Base-by-base conservation (phyloP, 225 moss, liverwort and hornwort species). In the Sphagnum contortum region DNA sequence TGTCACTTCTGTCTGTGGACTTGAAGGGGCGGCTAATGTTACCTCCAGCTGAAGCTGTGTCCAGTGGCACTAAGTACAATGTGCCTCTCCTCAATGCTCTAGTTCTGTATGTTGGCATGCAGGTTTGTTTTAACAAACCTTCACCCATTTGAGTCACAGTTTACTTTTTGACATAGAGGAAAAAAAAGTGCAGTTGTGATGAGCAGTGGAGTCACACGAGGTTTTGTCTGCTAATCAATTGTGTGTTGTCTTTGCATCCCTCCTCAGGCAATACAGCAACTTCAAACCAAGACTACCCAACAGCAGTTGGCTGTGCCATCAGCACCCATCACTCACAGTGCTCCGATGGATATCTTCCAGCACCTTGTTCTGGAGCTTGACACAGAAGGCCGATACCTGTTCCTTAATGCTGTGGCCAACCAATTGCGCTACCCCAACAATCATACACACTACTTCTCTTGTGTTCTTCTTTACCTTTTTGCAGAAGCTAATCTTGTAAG, bases 401-500 rank as follows among this genome's bases (percentile, higher is more conserved):
- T 95, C 75, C 68, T 91, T 13, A 95, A 91, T 73, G 89, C 94
- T 64, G 91, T 95, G 57, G 94, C 94, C 48, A 91, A 95, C 65
- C 94, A 95, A 67, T 86, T 95, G 12, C 87, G 94, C 48, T 95
- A 95, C 68, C 94, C 94, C 48, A 95, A 95, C 76, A 95, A 91
- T 59, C 94, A 95, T 62, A 95, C 94, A 14, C 91, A 91, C 59
- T 91, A 95, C 72, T 95, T 95, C 57, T 95, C 94, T 2, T 95
- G 94, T 76, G 94, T 95, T 47, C 81, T 95, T 50, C 68, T 95
- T 71, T 95, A 89, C 72, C 83, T 95, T 57, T 95, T 91, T 60
- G 94, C 94, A 3, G 91, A 95, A 66, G 94, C 94, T 49, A 75
- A 60, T 70, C 81, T 75, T 74, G 81, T 82, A 73, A 48, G 64